Base-by-base conservation (phyloP, 768 basidiomycete genomes). In the Lyophyllum shimeji region DNA sequence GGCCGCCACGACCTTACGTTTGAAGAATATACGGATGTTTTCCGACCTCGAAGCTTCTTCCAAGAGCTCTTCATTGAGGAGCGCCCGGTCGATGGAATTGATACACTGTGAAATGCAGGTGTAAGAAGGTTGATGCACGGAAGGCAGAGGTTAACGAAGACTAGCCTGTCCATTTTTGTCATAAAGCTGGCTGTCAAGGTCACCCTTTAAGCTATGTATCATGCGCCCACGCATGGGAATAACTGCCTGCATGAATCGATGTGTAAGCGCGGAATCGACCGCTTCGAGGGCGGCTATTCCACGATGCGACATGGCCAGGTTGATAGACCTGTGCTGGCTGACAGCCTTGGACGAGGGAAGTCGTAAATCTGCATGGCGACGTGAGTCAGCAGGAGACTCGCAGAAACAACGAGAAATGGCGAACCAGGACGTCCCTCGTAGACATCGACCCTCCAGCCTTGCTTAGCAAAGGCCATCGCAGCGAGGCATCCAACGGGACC, bases 161-260 rank as follows among this genome's bases (percentile, higher is more conserved):
- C 58, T 67, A 65, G 89, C 94, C 84, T 95, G 92, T 66, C 90
- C 90, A 69, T 91, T 79, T 67, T 82, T 86, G 72, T 96, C 95
- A 72, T 97, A 97, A 50, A 77, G 72, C 74, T 96, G 94, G 63
- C 93, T 93, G 65, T 92, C 84, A 60, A 83, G 77, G 62, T 81
- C 80, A 55, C 91, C 90, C 62, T 83, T 75, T 58, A 69, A 66
- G 65, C 85, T 83, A 75, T 98, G 96, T 60, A 98, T 93, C 93
- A 98, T 96, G 49, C 96, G 82, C 43, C 94, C 95, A 63, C 81
- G 85, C 94, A 98, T 95, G 62, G 95, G 95, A 72, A 98, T 95
- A 39, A 87, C 88, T 27, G 84, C 79, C 62, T 85, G 74, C 63
- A 96, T 71, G 66, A 95, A 89, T 58, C 85, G 78, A 52, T 83